Evolutionary conservation across 352 stramenopile species (phyloP).

Genomic region (Globisporangium apiculatum): DNA sequence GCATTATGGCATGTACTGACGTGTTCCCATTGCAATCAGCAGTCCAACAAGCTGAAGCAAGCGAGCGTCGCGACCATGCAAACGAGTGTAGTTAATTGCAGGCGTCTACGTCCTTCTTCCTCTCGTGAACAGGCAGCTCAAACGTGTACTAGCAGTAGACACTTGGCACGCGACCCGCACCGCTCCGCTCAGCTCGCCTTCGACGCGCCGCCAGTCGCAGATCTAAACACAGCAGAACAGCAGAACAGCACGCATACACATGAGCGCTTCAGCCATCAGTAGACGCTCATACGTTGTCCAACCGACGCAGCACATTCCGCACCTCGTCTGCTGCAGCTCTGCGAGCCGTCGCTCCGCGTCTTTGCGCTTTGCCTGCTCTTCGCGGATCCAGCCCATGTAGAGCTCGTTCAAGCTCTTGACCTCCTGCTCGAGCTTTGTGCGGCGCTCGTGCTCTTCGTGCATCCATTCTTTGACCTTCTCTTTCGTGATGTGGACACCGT

Average conservation of each 20-base stretch:
- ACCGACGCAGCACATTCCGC: not conserved
- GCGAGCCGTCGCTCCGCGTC: constrained; percentile 47
- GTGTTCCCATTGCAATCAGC: no score
- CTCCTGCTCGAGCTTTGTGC: constrained; percentile 66
- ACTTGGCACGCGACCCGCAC: not conserved
- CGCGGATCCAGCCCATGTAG: constrained; percentile 81
- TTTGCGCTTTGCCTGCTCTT: constrained; percentile 76
- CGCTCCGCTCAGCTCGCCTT: constrained; percentile 3
- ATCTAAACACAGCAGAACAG: not conserved
- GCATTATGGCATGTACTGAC: no score
- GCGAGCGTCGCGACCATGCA: no score
- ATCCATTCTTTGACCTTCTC: constrained; percentile 68
- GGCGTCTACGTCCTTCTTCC: no score
- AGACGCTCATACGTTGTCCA: not conserved
- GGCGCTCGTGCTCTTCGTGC: constrained; percentile 60
- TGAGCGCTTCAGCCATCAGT: not conserved
- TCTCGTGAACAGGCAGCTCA: not conserved
- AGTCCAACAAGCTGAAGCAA: no score
- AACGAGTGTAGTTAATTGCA: no score
- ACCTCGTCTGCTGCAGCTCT: constrained; percentile 26
- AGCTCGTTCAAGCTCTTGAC: constrained; percentile 75
- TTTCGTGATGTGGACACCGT: constrained; percentile 22
- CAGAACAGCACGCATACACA: no score
- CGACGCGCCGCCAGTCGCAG: not conserved
- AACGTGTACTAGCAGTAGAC: no score